Evolutionary conservation across 345 rosid species (phyloP).

Genomic region (Eucalyptus lansdowneana): DNA sequence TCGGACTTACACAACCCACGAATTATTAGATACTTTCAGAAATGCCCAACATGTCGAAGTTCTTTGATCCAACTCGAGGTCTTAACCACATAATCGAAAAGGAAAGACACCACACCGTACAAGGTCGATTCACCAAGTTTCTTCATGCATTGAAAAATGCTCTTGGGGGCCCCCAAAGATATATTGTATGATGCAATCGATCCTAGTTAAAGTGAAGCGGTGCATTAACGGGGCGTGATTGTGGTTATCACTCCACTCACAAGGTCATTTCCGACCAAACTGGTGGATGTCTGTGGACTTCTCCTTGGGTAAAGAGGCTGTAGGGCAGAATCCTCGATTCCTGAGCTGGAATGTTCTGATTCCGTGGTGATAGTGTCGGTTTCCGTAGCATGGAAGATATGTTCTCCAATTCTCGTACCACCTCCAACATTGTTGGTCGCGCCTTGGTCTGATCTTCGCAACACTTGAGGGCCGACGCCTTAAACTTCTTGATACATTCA

Average conservation of each 20-base stretch:
- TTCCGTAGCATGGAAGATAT: slow-evolving; percentile 51
- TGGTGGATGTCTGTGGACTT: slow-evolving; percentile 32
- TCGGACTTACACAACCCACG: too few relatives aligned
- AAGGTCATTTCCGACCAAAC: slow-evolving; percentile 74
- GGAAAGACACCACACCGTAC: not conserved
- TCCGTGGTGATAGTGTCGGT: slow-evolving; percentile 18
- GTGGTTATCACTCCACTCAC: slow-evolving; percentile 70
- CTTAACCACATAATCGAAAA: not conserved
- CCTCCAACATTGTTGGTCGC: slow-evolving; percentile 87
- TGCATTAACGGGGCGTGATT: slow-evolving; percentile 24
- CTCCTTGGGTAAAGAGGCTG: slow-evolving; percentile 27
- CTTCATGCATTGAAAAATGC: not conserved
- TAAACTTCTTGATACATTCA: slow-evolving; percentile 66
- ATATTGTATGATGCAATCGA: not conserved
- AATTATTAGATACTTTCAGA: not conserved
- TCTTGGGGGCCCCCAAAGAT: not conserved
- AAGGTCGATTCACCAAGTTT: not conserved
- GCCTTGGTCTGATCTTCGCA: slow-evolving; percentile 53
- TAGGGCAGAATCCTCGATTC: slow-evolving; percentile 9
- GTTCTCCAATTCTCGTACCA: slow-evolving; percentile 72
- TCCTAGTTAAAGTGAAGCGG: not conserved
- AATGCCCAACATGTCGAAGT: not conserved
- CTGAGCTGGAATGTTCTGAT: not conserved
- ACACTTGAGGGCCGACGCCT: slow-evolving; percentile 61
- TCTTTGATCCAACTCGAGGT: not conserved